Base-by-base conservation (phyloP, 2,329 filamentous ascomycete genomes). In the Fusarium ambrosium region DNA sequence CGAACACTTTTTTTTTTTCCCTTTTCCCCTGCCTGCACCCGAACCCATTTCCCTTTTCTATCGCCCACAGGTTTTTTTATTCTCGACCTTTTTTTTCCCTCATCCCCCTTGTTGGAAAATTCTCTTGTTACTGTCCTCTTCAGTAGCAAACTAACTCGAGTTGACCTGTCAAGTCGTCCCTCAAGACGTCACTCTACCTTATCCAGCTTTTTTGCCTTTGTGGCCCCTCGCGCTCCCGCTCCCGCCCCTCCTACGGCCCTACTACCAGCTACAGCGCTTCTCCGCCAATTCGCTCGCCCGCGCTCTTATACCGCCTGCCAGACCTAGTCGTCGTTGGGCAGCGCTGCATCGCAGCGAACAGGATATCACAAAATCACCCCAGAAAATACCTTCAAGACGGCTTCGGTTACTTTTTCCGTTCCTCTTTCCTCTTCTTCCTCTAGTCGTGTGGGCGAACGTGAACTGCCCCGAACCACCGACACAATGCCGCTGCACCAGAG, bases 401-500 rank as follows among this genome's bases (percentile, higher is more conserved):
- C 64, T 72, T 68, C 56, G 73, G 68, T 51, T 71, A 74, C 73
- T 45, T 51, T 56, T 60, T 39, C 58, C 61, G 48, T 58, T 22
- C 56, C 39, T 60, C 48, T 62, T 29, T 59, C 53, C 70, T 69
- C 60, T 72, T 66, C 66, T 70, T 51, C 64, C 66, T 71, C 68
- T 73, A 67, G 62, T 77, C 66, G 64, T 70, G 69, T 71, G 69
- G 74, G 70, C 70, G 65, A 71, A 62, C 74, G 64, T 73, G 63
- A 76, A 73, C 64, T 76, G 64, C 63, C 65, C 45, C 63, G 14
- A 75, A 45, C 61, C 72, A 45, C 61, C 72, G 72, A 77, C 73
- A 68, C 73, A 68, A 80, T 80, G 78, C 76, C 78, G 76, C 68
- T 80, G 55, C 73, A 78, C 72, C 78, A 80, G 72, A 74, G 78